Base-by-base conservation (phyloP, 179 eudicot species). In the Drosera spatulata region DNA sequence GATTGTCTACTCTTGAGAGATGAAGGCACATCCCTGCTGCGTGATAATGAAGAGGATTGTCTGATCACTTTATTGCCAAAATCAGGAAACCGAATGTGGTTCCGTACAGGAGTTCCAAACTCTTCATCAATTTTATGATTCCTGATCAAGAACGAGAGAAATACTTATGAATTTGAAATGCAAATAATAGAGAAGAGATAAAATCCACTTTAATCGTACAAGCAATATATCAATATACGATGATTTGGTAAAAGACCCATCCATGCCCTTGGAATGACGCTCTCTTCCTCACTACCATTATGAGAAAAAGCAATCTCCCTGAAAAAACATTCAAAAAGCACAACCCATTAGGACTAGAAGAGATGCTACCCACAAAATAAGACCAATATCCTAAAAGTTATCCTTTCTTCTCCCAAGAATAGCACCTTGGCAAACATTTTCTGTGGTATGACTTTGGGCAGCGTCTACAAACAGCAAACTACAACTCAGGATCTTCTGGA, bases 391-490 rank as follows among this genome's bases (percentile, higher is more conserved):
- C 33, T 22, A 22, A 22, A 22, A 22, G 33, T 22, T 14, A 7
- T n/a, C 33, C 14, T n/a, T 13, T n/a, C 56, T 53, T 53, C 33
- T 7, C 33, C 8, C 15, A 11, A 3, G n/a, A 53, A 22, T 46
- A 57, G 50, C 63, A 87, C 97, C 84, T 81, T 58, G 97, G 97
- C 55, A 90, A 77, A 80, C 97, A 90, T 73, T 82, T 81, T 57
- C 90, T 69, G 60, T 90, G 95, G 72, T 85, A 90, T 62, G 90
- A 78, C 74, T 76, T 81, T 8, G 97, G 97, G 69, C 97, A 90
- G 62, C 95, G 97, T 65, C 97, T 80, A 65, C 97, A 90, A 50
- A 83, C 58, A 39, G 95, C 95, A 76, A 87, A 90, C 71, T 87
- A 89, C 80, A 87, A 65, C 10, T 79, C 85, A 55, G 43, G 47